Percentiles rank a stretch among this genome's conserved stretches.
Evolutionary conservation across 73 alveolate genomes (phyloP).

Genomic region (Paramecium tetraurelia): DNA sequence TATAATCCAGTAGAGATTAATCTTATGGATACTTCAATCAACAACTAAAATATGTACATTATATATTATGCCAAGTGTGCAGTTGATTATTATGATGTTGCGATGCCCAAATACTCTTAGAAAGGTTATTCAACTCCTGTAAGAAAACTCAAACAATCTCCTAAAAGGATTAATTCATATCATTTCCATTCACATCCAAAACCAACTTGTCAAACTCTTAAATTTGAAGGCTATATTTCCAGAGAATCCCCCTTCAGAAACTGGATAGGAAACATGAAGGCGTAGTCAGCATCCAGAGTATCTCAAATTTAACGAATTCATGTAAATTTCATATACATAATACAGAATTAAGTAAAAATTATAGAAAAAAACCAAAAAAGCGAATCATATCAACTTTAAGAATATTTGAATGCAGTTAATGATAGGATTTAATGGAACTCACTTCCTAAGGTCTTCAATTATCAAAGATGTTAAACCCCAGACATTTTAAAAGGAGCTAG

Average conservation of each 20-base stretch:
- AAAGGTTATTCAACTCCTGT: not conserved
- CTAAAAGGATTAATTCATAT: not conserved
- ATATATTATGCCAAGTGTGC: not conserved
- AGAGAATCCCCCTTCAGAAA: conserved; percentile 48
- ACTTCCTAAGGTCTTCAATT: not conserved
- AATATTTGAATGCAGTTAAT: not conserved
- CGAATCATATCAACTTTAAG: not conserved
- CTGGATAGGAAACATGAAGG: conserved; percentile 39
- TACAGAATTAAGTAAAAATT: not conserved
- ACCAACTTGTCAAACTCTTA: not conserved
- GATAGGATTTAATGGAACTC: not conserved
- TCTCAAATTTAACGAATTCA: not conserved
- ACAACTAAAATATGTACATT: not conserved
- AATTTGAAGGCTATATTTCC: not conserved
- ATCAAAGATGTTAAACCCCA: not conserved
- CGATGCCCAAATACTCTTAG: not conserved
- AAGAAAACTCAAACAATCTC: not conserved
- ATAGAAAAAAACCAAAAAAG: not conserved
- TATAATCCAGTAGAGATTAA: not conserved
- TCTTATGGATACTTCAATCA: not conserved
- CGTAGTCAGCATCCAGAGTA: not conserved
- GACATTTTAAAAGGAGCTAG: not conserved
- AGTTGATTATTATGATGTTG: not conserved
- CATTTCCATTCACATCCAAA: not conserved
- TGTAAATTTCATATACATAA: not conserved